A percentile compares a stretch with the other conserved stretches of the same genome.
Conservation (phyloP, 2,329 filamentous ascomycete species). For the Tympanopsis confertula region DNA sequence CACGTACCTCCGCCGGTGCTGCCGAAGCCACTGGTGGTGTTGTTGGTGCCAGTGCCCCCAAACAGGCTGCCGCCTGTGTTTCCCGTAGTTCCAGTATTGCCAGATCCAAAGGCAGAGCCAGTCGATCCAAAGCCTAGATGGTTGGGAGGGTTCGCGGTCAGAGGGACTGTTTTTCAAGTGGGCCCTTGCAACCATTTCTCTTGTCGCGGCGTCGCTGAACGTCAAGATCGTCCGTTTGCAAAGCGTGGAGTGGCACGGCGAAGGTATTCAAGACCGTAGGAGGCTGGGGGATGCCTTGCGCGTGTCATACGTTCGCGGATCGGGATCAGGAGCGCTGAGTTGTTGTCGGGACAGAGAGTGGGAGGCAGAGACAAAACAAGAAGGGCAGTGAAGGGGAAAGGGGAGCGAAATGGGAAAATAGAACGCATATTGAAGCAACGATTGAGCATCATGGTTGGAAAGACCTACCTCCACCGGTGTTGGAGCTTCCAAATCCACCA, state of each 20-base stretch:
- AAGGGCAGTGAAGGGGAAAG: too few species aligned
- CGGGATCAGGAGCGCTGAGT: not conserved
- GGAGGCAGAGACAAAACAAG: not conserved
- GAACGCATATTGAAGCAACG: not conserved
- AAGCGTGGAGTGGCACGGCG: not conserved
- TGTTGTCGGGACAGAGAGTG: not conserved
- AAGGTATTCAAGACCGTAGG: not conserved
- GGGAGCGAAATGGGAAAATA: not conserved
- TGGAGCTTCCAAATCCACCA: not conserved
- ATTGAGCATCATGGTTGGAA: not conserved
- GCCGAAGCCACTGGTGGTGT: constrained; percentile 7
- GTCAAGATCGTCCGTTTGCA: not conserved
- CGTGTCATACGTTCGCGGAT: not conserved
- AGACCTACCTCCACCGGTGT: constrained; percentile 1
- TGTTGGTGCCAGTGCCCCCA: constrained; percentile 7
- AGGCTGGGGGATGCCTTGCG: not conserved
- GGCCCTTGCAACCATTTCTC: not conserved
- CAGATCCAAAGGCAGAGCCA: constrained; percentile 19
- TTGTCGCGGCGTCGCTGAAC: not conserved
- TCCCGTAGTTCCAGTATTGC: not conserved
- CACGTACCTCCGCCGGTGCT: constrained; percentile 11
- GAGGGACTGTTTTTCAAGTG: not conserved
- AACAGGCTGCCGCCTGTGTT: constrained; percentile 1
- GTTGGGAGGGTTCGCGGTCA: not conserved
- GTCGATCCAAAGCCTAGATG: constrained; percentile 5